A percentile compares a stretch with the other conserved stretches of the same genome.
Conservation (phyloP, 768 basidiomycete genomes). For the Calocera cornea region DNA sequence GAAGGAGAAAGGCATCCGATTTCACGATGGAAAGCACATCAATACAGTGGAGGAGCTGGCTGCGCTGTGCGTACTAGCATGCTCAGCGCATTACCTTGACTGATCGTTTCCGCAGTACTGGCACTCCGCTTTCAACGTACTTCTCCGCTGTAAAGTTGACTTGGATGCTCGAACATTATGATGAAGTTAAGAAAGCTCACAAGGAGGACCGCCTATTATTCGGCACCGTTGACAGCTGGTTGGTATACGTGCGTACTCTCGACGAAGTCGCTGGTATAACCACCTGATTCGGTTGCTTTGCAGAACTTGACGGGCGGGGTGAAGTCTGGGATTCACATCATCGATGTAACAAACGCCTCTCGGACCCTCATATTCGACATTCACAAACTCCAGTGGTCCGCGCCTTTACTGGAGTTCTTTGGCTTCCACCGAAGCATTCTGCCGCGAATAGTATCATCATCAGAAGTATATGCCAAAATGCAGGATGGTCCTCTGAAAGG, state of each 20-base stretch:
- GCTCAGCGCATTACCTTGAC: not conserved
- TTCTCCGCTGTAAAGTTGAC: slow-evolving; percentile 93
- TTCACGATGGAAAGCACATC: slow-evolving; percentile 22
- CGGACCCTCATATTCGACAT: slow-evolving; percentile 87
- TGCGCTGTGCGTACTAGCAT: not conserved
- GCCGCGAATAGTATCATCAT: slow-evolving; percentile 78
- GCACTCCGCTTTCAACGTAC: slow-evolving; percentile 91
- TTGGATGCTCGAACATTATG: slow-evolving; percentile 89
- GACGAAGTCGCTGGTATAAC: not conserved
- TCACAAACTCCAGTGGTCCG: slow-evolving; percentile 68
- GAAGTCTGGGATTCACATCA: slow-evolving; percentile 55
- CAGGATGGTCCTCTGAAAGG: slow-evolving; percentile 31
- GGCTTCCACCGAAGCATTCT: slow-evolving; percentile 61
- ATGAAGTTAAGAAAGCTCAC: slow-evolving; percentile 63
- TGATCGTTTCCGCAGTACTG: slow-evolving; percentile 42
- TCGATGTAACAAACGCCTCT: slow-evolving; percentile 92
- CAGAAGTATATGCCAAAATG: slow-evolving; percentile 80
- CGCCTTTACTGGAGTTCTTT: slow-evolving; percentile 74
- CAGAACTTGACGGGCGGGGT: slow-evolving; percentile 78
- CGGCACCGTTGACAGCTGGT: slow-evolving; percentile 96
- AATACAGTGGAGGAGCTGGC: not conserved
- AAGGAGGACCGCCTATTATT: slow-evolving; percentile 70
- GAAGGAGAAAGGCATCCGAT: slow-evolving; percentile 57
- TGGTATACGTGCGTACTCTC: slow-evolving; percentile 54
- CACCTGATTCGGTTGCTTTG: not conserved